phyloP scores from a whole-genome alignment of 148 eudicot species.

The Vaccinium vitisidaea region DNA sequence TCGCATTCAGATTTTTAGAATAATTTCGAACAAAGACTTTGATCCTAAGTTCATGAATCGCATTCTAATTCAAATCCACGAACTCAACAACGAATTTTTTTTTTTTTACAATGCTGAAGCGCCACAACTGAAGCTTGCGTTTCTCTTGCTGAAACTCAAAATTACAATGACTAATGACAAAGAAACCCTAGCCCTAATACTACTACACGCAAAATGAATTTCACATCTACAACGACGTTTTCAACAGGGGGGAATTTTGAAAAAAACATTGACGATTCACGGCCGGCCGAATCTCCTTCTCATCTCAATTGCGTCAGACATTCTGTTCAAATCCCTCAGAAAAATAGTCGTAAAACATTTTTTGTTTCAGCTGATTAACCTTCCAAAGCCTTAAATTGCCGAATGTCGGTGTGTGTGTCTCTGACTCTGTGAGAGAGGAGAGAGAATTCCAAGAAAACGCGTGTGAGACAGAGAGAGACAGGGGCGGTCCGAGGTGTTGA shows the following conservation, averaged over 20 bases:
- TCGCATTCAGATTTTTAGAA: neutral
- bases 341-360: neutral
- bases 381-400: neutral
- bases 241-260: neutral
- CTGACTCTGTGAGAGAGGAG: neutral
- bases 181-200: conserved; percentile 7
- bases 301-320: neutral
- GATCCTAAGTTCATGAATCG: neutral
- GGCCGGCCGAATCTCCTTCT: neutral
- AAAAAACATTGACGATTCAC: neutral
- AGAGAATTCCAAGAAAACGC: no score
- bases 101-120: neutral
- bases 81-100: neutral
- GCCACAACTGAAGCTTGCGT: neutral
- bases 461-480: no score
- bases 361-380: neutral
- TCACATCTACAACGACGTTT: neutral
- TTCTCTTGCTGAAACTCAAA: neutral
- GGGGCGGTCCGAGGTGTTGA: no score
- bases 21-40: neutral
- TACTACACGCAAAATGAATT: neutral
- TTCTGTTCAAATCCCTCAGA: neutral
- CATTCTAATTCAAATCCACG: neutral
- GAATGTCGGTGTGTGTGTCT: neutral
- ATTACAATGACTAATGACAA: neutral